Evolutionary conservation across 2,329 filamentous ascomycete species (phyloP).

Genomic region (Aspergillus phoenicis): DNA sequence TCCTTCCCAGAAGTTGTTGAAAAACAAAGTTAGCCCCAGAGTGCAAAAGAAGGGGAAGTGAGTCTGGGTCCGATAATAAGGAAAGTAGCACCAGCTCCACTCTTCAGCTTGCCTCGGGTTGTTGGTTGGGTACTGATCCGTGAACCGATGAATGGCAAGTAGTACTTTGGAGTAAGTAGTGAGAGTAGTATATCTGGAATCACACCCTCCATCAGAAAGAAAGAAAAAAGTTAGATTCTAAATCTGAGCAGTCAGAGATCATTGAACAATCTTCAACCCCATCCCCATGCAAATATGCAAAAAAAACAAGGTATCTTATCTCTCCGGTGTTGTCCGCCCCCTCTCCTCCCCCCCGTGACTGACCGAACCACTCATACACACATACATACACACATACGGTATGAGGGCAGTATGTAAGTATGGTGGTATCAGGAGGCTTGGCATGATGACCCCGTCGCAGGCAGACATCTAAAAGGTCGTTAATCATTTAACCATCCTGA

Average conservation of each 20-base stretch:
- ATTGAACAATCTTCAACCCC: not conserved
- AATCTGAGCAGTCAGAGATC: not conserved
- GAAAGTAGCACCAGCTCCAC: not conserved
- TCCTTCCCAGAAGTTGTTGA: not conserved
- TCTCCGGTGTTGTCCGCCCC: not conserved
- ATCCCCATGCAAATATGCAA: not conserved
- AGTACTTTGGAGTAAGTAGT: no score
- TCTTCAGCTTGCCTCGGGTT: not conserved
- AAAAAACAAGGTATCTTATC: not conserved
- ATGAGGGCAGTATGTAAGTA: not conserved
- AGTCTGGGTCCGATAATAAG: not conserved
- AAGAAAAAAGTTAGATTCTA: no score
- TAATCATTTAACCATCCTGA: not conserved
- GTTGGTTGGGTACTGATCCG: not conserved
- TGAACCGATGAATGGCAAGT: not conserved
- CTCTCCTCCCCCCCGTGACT: not conserved
- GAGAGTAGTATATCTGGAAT: no score
- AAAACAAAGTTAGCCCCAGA: not conserved
- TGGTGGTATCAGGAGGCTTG: slow-evolving; percentile 2
- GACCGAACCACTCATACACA: not conserved
- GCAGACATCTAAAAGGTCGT: not conserved
- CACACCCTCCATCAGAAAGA: no score
- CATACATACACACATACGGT: not conserved
- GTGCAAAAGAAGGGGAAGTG: not conserved
- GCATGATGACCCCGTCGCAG: not conserved